phyloP scores from a whole-genome alignment of 495 filamentous ascomycete species.

The Penicillium goetzii region DNA sequence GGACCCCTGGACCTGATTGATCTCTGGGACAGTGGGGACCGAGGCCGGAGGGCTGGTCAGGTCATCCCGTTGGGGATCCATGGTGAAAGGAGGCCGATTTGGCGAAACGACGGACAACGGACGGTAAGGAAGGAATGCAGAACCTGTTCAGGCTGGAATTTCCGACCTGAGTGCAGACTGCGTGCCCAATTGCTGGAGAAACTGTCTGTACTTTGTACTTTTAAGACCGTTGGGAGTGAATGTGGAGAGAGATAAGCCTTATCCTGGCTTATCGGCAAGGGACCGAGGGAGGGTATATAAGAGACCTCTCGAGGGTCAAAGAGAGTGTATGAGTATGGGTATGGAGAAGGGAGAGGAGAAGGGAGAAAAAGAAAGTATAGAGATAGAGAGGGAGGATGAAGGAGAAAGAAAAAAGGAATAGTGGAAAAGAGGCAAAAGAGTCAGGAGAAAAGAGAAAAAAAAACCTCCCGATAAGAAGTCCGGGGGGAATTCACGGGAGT shows the following conservation, averaged over 20 bases:
- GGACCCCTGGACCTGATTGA: slow-evolving; percentile 1
- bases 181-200: not conserved
- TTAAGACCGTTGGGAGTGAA: not conserved
- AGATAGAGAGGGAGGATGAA: slow-evolving; percentile 1
- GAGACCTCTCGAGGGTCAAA: not conserved
- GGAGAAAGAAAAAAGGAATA: slow-evolving; percentile 9
- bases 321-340: slow-evolving; percentile 10
- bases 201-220: not conserved
- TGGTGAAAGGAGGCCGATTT: slow-evolving; percentile 12
- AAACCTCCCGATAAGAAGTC: slow-evolving; percentile 22
- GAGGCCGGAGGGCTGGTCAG: slow-evolving; percentile 6
- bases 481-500: slow-evolving; percentile 22
- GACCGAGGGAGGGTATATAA: slow-evolving; percentile 4
- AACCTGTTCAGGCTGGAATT: not conserved
- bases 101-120: not conserved
- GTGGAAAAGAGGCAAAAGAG: not conserved
- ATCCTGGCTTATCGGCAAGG: slow-evolving; percentile 1
- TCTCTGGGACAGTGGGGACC: slow-evolving; percentile 1
- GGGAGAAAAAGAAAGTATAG: slow-evolving; percentile 11
- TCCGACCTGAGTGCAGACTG: not conserved
- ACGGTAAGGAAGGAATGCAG: not conserved
- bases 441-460: slow-evolving; percentile 8
- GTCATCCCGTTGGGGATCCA: slow-evolving; percentile 29
- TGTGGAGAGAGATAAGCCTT: slow-evolving; percentile 9
- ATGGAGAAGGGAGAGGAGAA: not conserved